These are phyloP conservation scores for Phytophthora parvispora DNA, from an alignment of 352 stramenopile genomes.

Conservation along the genomic window DNA sequence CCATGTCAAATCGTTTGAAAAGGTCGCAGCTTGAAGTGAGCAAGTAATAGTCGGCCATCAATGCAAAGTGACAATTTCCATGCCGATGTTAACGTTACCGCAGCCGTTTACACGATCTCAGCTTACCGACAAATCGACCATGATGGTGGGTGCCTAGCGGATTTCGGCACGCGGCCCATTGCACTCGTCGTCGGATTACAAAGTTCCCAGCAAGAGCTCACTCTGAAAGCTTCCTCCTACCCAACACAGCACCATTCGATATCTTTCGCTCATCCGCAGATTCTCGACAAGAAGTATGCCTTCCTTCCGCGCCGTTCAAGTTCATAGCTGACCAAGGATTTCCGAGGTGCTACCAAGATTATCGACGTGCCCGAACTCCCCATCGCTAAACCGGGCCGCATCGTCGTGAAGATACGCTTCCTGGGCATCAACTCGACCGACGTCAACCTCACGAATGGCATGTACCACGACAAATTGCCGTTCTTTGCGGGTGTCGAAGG, in stretches of 20 bases:
- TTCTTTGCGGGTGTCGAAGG: slow-evolving; percentile 60
- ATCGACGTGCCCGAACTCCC: slow-evolving; percentile 41
- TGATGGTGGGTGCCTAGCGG: slow-evolving; percentile 20
- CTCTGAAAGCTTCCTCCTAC: slow-evolving; percentile 12
- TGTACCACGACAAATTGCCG: slow-evolving; percentile 39
- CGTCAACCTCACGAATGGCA: slow-evolving; percentile 63
- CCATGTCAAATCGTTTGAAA: slow-evolving; percentile 2
- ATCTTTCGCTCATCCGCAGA: not conserved
- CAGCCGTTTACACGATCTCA: slow-evolving; percentile 23
- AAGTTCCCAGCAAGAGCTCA: too few relatives aligned
- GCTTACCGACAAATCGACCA: slow-evolving; percentile 24
- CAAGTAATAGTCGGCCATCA: slow-evolving; percentile 3
- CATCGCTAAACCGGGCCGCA: slow-evolving; percentile 15
- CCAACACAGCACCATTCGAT: slow-evolving; percentile 8
- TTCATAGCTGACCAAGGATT: slow-evolving; percentile 47
- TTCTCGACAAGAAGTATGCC: slow-evolving; percentile 28
- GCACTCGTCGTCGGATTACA: slow-evolving; percentile 15
- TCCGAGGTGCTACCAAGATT: slow-evolving; percentile 47
- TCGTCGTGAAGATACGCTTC: slow-evolving; percentile 60
- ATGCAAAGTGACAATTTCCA: slow-evolving; percentile 5
- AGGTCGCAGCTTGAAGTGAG: slow-evolving; percentile 4
- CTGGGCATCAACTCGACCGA: slow-evolving; percentile 61
- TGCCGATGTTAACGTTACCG: slow-evolving; percentile 16
- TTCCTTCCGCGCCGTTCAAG: slow-evolving; percentile 37
- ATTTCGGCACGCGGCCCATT: slow-evolving; percentile 10